A percentile compares a stretch with the other conserved stretches of the same genome.
Evolutionary conservation across 2,329 filamentous ascomycete species (phyloP).

Genomic region (Colletotrichum phormii): DNA sequence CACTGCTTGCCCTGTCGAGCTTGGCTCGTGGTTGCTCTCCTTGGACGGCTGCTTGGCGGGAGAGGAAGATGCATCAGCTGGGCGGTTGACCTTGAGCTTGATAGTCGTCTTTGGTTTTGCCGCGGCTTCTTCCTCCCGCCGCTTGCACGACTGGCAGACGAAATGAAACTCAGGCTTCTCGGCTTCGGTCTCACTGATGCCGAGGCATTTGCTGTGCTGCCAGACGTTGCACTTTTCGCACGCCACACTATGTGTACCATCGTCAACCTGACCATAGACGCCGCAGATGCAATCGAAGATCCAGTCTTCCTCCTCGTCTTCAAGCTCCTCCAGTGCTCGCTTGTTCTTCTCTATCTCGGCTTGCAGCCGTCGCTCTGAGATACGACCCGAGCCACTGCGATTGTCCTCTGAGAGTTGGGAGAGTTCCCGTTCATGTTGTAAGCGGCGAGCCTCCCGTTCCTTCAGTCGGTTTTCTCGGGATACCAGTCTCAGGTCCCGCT

Average conservation of each 20-base stretch:
- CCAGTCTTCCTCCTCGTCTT: conserved; percentile 82
- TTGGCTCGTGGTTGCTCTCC: neutral
- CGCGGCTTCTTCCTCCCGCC: conserved; percentile 73
- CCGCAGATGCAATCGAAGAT: conserved; percentile 96
- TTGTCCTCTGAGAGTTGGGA: conserved; percentile 82
- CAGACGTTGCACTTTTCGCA: conserved; percentile 95
- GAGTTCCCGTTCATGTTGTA: conserved; percentile 87
- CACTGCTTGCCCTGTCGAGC: neutral
- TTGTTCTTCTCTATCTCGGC: conserved; percentile 84
- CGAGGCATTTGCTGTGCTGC: conserved; percentile 95
- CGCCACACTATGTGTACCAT: conserved; percentile 91
- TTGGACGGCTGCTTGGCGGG: neutral
- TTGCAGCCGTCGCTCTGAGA: conserved; percentile 84
- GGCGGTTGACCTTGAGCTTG: conserved; percentile 62
- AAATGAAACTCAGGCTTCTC: conserved; percentile 91
- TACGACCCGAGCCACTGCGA: conserved; percentile 70
- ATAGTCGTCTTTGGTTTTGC: conserved; percentile 63
- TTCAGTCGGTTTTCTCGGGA: conserved; percentile 87
- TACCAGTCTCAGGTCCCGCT: conserved; percentile 82
- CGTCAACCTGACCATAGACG: conserved; percentile 90
- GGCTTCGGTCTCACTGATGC: conserved; percentile 81
- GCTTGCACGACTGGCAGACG: conserved; percentile 82
- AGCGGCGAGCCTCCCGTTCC: conserved; percentile 85
- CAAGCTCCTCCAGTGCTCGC: conserved; percentile 78
- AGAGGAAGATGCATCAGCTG: neutral